These are phyloP conservation scores for Rhynchospora pubera DNA, from an alignment of 176 grass and related monocot species.

Conservation along the genomic window DNA sequence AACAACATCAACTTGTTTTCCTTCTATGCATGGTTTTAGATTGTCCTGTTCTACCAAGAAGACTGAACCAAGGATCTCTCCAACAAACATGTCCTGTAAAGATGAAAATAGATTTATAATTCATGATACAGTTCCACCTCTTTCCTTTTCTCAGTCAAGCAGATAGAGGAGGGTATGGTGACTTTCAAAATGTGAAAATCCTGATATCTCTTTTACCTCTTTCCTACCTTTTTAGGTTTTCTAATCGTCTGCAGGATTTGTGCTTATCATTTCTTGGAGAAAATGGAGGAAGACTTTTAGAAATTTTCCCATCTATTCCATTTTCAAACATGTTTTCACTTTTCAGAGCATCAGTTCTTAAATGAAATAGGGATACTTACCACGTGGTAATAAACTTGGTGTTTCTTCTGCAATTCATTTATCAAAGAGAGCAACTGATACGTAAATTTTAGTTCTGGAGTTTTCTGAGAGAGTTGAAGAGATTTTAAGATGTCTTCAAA, in stretches of 20 bases:
- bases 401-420: slow-evolving; percentile 42
- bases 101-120: background rate
- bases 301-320: background rate
- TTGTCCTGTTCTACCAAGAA: slow-evolving; percentile 51
- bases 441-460: slow-evolving; percentile 62
- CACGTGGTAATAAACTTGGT: slow-evolving; percentile 50
- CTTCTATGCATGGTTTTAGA: slow-evolving; percentile 30
- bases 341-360: background rate
- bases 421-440: slow-evolving; percentile 37
- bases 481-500: slow-evolving; percentile 36
- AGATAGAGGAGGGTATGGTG: background rate
- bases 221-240: background rate
- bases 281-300: background rate
- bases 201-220: background rate
- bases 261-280: background rate
- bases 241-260: background rate
- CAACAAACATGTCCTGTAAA: slow-evolving; percentile 61
- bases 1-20: slow-evolving; percentile 32
- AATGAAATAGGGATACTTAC: slow-evolving; percentile 19
- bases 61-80: slow-evolving; percentile 73
- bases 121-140: background rate
- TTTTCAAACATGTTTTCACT: background rate
- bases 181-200: background rate
- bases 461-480: slow-evolving; percentile 27
- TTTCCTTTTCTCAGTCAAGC: background rate